Evolutionary conservation across 208 protist species (phyloP), one percentile per base, ranked within the genome.

Genomic region (Leishmania guyanensis): DNA sequence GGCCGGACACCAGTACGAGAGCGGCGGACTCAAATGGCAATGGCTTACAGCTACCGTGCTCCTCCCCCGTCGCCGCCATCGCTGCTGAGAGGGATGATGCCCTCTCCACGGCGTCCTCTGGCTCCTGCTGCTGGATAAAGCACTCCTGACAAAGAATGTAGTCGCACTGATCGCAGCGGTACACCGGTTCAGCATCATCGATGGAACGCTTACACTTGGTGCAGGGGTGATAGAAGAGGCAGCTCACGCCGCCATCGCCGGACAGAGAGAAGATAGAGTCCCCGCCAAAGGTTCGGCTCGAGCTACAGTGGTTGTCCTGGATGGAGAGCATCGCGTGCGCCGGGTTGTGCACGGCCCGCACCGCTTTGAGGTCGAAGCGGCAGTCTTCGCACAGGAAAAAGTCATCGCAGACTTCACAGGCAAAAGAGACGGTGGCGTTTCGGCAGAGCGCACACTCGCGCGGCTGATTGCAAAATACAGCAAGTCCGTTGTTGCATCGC

Each of bases 151-250:
- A 97, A 16, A 92, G 79, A 3, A 97, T 86, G 69, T 92, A 89
- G 70, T 92, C 86, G 80, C 94, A 97, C 64, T 87, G 65, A n/a
- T 89, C 84, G 75, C 94, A 97, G 68, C 90, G 89, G 83, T 91
- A 91, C 56, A 97, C 90, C 9, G 77, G 54, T 69, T 97, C 94
- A 5, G 73, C 80, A 83, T 97, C 94, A 53, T 88, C 84, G 69
- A 97, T 95, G 48, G 80, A 75, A 33, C 89, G 87, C 4, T 66
- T 60, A 73, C 94, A 97, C 36, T 80, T 51, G 46, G 66, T 79
- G 83, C 94, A 97, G 5, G 94, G 94, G 54, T 90, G 80, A 83
- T 94, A 96, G 69, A 97, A 94, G n/a, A 97, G 75, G 29, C 83
- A 91, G 81, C 88, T 95, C 29, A 78, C 71, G 1, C 79, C 86